These are phyloP conservation scores for Fraxinus anomala DNA, from an alignment of 257 asterid species.

Conservation along the genomic window DNA sequence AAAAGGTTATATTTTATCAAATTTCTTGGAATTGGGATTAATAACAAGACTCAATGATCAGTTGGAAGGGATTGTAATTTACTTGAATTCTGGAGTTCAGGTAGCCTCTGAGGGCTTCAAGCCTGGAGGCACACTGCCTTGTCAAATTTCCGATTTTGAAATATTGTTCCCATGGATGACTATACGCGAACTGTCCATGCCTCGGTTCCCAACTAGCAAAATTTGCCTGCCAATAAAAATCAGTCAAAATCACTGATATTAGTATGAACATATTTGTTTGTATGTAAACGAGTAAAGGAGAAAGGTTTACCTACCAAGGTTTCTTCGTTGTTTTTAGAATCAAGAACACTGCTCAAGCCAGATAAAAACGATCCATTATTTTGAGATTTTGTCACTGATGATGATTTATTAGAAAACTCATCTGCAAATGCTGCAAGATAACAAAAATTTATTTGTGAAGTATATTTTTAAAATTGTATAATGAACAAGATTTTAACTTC, in stretches of 20 bases:
- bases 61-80: slow-evolving; percentile 14
- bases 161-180: slow-evolving; percentile 85
- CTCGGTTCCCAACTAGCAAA: slow-evolving; percentile 89
- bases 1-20: too few relatives aligned
- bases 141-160: slow-evolving; percentile 56
- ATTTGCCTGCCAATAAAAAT: slow-evolving; percentile 50
- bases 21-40: background rate
- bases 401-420: slow-evolving; percentile 37
- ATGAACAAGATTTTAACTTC: background rate
- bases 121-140: slow-evolving; percentile 64
- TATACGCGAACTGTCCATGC: slow-evolving; percentile 64
- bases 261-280: background rate
- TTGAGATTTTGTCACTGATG: slow-evolving; percentile 23
- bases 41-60: background rate
- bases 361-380: slow-evolving; percentile 29
- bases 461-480: too few relatives aligned
- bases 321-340: slow-evolving; percentile 67
- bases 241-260: background rate
- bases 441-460: background rate
- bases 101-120: slow-evolving; percentile 58
- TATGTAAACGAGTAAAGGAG: background rate
- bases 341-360: slow-evolving; percentile 50
- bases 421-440: slow-evolving; percentile 47
- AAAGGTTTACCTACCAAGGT: slow-evolving; percentile 48
- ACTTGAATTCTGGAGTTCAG: slow-evolving; percentile 51